These are phyloP conservation scores for Gaultheria prostrata DNA, from an alignment of 148 eudicot genomes.

Conservation along the genomic window DNA sequence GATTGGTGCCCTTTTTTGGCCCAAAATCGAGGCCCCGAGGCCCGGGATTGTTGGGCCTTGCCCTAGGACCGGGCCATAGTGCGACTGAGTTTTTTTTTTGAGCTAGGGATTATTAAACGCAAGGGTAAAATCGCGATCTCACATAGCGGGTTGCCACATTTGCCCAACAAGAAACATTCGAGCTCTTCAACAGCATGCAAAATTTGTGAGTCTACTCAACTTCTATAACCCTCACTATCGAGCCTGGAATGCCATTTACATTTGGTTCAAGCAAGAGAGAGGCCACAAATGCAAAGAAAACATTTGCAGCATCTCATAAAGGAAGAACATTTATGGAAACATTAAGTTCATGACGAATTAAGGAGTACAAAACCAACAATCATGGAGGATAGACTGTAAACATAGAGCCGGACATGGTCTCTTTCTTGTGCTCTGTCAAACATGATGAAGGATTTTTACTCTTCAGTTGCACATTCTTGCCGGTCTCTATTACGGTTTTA, in stretches of 20 bases:
- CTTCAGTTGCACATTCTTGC: too few relatives aligned
- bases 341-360: background rate
- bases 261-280: background rate
- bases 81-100: too few relatives aligned
- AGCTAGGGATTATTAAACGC: too few relatives aligned
- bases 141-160: too few relatives aligned
- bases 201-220: too few relatives aligned
- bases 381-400: background rate
- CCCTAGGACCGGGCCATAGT: too few relatives aligned
- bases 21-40: too few relatives aligned
- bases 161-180: background rate
- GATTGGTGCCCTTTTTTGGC: too few relatives aligned
- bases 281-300: background rate
- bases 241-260: background rate
- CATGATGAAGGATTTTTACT: background rate
- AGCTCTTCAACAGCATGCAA: background rate
- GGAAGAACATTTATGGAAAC: background rate
- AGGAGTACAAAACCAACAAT: background rate
- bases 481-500: background rate
- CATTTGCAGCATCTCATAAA: background rate
- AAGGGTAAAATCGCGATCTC: too few relatives aligned
- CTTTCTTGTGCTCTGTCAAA: background rate
- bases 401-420: background rate
- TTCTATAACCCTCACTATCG: background rate
- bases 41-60: too few relatives aligned